Conservation (phyloP, 345 rosid genomes). For the Lepidium aucheri region DNA sequence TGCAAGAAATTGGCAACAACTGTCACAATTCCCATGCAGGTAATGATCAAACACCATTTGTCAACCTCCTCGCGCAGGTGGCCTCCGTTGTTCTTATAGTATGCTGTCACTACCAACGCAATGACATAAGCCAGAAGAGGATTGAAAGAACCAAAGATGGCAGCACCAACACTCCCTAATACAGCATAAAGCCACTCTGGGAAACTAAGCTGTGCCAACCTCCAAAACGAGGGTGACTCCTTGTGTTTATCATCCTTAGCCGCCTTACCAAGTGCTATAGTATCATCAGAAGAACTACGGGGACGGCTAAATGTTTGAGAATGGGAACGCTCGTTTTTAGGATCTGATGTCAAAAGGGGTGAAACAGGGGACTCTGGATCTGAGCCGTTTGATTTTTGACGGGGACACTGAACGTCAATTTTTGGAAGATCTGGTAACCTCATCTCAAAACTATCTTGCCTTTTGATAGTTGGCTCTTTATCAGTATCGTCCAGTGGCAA, state of each 20-base stretch:
- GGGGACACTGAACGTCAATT: conserved; percentile 63
- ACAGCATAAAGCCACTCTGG: conserved; percentile 99
- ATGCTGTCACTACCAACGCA: conserved; percentile 71
- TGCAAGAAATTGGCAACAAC: conserved; percentile 96
- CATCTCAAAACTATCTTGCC: conserved; percentile 98
- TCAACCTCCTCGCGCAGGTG: conserved; percentile 68
- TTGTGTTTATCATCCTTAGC: conserved; percentile 43
- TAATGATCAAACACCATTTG: conserved; percentile 95
- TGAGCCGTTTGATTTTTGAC: conserved; percentile 61
- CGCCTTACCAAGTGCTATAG: conserved; percentile 41
- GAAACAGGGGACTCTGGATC: conserved; percentile 98
- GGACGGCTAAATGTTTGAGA: conserved; percentile 97
- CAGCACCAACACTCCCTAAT: conserved; percentile 96
- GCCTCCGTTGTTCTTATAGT: conserved; percentile 37
- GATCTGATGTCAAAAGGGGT: conserved; percentile 91
- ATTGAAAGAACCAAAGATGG: conserved; percentile 94
- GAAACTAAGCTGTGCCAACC: conserved; percentile 86
- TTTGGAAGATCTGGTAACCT: conserved; percentile 84
- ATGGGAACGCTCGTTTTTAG: conserved; percentile 88
- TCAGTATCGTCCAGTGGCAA: conserved; percentile 43
- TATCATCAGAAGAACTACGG: conserved; percentile 67
- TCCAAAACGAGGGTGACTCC: conserved; percentile 81
- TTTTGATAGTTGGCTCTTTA: conserved; percentile 79
- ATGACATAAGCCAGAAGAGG: conserved; percentile 96
- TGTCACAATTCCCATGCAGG: conserved; percentile 95